phyloP scores from a whole-genome alignment of 2,329 filamentous ascomycete species.

The Diaporthe longicolla region DNA sequence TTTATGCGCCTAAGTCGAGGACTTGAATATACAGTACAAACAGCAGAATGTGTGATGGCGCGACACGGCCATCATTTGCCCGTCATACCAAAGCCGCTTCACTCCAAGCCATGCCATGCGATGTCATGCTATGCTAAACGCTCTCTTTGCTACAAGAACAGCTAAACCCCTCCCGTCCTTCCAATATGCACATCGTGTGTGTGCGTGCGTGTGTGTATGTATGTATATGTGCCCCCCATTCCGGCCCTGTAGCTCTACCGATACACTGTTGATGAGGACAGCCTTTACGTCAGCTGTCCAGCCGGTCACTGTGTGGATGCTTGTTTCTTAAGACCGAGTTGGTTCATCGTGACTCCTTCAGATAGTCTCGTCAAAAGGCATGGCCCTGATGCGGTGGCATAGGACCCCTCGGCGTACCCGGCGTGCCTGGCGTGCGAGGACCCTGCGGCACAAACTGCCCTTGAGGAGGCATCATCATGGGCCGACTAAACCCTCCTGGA shows the following conservation, averaged over 20 bases:
- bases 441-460: conserved; percentile 46
- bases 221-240: neutral
- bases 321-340: neutral
- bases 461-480: conserved; percentile 39
- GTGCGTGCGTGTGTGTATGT: neutral
- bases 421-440: conserved; percentile 47
- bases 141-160: conserved; percentile 27
- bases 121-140: conserved; percentile 42
- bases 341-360: neutral
- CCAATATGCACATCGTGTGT: conserved; percentile 18
- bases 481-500: conserved; percentile 41
- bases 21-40: neutral
- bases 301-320: neutral
- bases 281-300: neutral
- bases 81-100: conserved; percentile 32
- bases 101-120: conserved; percentile 41
- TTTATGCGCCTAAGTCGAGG: neutral
- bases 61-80: conserved; percentile 18
- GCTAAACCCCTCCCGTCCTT: neutral
- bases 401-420: conserved; percentile 40
- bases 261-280: neutral
- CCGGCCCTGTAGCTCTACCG: neutral
- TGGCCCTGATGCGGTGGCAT: conserved; percentile 50
- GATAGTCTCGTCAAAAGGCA: conserved; percentile 48
- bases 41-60: conserved; percentile 11